A percentile compares a stretch with the other conserved stretches of the same genome.
Conservation (phyloP, 2,329 filamentous ascomycete species). For the Xylaria sp. region DNA sequence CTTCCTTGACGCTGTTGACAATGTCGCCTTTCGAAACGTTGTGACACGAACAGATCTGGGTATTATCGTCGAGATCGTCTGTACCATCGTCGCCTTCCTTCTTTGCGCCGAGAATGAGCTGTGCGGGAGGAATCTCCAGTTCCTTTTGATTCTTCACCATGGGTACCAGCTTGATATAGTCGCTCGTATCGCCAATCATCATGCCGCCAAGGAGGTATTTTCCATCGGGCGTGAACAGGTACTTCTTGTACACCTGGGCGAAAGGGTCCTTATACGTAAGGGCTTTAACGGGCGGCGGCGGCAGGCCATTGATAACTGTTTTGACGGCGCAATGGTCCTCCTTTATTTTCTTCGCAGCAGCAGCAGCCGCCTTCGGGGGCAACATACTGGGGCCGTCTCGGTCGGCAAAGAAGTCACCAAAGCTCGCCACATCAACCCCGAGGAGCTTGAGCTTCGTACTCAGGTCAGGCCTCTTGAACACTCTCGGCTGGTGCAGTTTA, state of each 20-base stretch:
- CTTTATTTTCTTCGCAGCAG: constrained; percentile 47
- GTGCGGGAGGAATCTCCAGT: constrained; percentile 75
- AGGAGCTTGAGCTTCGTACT: constrained; percentile 91
- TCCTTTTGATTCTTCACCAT: constrained; percentile 83
- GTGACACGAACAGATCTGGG: constrained; percentile 90
- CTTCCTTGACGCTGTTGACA: constrained; percentile 71
- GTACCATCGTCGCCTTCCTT: constrained; percentile 73
- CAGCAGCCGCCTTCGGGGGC: constrained; percentile 66
- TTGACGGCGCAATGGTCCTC: constrained; percentile 42
- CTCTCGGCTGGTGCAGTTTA: constrained; percentile 67
- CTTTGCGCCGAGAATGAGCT: constrained; percentile 80
- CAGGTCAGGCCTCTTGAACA: constrained; percentile 80
- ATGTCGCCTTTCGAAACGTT: constrained; percentile 88
- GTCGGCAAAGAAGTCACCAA: constrained; percentile 92
- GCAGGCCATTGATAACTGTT: constrained; percentile 56
- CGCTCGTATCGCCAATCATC: constrained; percentile 93
- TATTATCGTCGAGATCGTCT: constrained; percentile 80
- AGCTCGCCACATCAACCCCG: constrained; percentile 88
- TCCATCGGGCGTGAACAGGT: constrained; percentile 85
- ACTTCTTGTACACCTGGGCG: constrained; percentile 88
- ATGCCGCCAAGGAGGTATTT: constrained; percentile 92
- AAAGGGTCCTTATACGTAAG: constrained; percentile 90
- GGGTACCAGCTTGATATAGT: constrained; percentile 86
- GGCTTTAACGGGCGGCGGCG: constrained; percentile 71
- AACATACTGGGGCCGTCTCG: constrained; percentile 77